Conservation (phyloP, 1,139 yeast genomes). For the Geotrichum europaeum region DNA sequence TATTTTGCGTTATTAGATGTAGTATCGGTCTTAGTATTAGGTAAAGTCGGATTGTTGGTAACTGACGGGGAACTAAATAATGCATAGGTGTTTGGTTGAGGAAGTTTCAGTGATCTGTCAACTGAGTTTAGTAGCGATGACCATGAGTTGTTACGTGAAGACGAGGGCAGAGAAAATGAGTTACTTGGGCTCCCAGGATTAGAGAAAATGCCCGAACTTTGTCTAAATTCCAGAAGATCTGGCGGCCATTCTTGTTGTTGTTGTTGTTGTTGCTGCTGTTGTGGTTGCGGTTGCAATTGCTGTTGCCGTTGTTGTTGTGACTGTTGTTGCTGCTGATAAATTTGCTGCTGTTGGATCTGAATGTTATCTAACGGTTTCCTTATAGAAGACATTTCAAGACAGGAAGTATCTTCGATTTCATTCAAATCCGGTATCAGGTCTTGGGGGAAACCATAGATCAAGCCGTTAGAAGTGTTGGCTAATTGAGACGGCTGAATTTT, state of each 20-base stretch:
- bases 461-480: conserved; percentile 2
- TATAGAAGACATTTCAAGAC: background rate
- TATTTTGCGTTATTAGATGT: background rate
- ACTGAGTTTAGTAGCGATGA: background rate
- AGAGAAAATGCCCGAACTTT: background rate
- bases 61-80: background rate
- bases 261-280: background rate
- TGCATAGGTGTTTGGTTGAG: background rate
- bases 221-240: background rate
- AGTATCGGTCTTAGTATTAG: background rate
- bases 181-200: background rate
- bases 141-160: background rate
- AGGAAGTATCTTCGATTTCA: background rate
- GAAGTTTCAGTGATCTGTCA: background rate
- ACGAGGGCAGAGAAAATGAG: background rate
- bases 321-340: background rate
- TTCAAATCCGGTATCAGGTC: conserved; percentile 3
- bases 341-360: background rate
- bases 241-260: background rate
- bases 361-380: background rate
- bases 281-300: background rate
- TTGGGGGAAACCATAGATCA: conserved; percentile 7
- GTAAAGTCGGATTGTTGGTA: background rate
- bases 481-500: background rate
- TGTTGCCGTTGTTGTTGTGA: background rate